These are phyloP conservation scores for Jatropha podagrica DNA, from an alignment of 441 rosid genomes.

Conservation along the genomic window DNA sequence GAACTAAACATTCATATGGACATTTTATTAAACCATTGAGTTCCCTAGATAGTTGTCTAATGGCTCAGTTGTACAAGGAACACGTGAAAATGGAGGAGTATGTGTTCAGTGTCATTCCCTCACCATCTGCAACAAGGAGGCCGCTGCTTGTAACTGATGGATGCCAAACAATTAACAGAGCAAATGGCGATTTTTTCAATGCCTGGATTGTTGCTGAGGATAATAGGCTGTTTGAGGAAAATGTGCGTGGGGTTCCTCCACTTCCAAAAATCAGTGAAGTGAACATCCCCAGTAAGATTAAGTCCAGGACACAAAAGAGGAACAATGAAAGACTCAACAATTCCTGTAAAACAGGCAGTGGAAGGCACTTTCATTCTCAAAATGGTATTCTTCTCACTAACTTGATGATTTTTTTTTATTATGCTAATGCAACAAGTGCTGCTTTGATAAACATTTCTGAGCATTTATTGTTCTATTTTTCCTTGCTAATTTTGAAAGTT, in stretches of 20 bases:
- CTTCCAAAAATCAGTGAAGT: constrained; percentile 41
- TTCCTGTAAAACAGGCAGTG: constrained; percentile 29
- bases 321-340: constrained; percentile 22
- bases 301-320: constrained; percentile 31
- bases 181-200: constrained; percentile 26
- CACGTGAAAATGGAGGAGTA: constrained; percentile 47
- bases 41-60: constrained; percentile 48
- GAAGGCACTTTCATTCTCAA: constrained; percentile 26
- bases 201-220: constrained; percentile 18
- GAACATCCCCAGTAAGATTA: constrained; percentile 37
- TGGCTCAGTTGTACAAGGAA: constrained; percentile 51
- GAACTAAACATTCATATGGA: constrained; percentile 29
- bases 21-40: constrained; percentile 44
- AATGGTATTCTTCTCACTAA: constrained; percentile 29
- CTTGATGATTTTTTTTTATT: not conserved
- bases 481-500: not conserved
- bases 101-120: constrained; percentile 39
- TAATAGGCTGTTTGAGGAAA: constrained; percentile 29
- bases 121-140: constrained; percentile 39
- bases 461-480: constrained; percentile 10
- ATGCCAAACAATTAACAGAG: constrained; percentile 45
- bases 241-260: constrained; percentile 41
- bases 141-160: constrained; percentile 70
- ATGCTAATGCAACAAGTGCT: not conserved
- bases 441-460: not conserved